Evolutionary conservation across 495 filamentous ascomycete genomes (phyloP), one percentile per base, ranked within the genome.

Genomic region (Tuber umbilicatum): DNA sequence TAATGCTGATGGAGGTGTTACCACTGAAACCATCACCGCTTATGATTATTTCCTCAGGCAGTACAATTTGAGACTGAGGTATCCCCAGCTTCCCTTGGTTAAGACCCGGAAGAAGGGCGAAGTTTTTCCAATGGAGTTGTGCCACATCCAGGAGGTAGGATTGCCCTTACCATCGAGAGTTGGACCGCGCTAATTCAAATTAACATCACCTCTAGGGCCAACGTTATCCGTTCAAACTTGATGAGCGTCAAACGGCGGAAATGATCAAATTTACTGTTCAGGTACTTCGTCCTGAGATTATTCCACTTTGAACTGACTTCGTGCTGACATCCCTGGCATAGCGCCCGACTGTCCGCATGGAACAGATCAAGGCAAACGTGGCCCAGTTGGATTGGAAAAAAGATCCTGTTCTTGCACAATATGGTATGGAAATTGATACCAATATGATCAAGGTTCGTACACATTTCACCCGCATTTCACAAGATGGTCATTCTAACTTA

Each of bases 181-280:
- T 40, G 64, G 37, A 40, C 35, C 31, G 21, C 55, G 38, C 35
- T 50, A 78, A 83, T 47, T 74, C 85, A 23, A 70, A 75, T 43
- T 39, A n/a, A 45, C 64, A 19, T 43, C 40, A 10, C 38, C 27
- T 83, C 9, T 74, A 81, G 2, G 90, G 92, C 70, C 92, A 97
- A 84, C 88, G 90, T 0, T 99, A 94, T 83, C 86, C 86, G 1
- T 92, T 85, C 84, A 97, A 97, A 86, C 85, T 97, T 2, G 88
- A 89, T 27, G 79, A 82, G 0, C 89, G 92, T 41, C 83, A 87
- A 86, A 95, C 93, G 0, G 82, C 87, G 0, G 80, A 87, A 14
- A 97, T 99, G 94, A 97, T 99, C 84, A 93, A 90, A 81, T 93
- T 92, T 82, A 93, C 94, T 2, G 88, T 88, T 0, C 86, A 86